Base-by-base conservation (phyloP, 1,284 basidiomycete genomes). In the Moesziomyces sp. region DNA sequence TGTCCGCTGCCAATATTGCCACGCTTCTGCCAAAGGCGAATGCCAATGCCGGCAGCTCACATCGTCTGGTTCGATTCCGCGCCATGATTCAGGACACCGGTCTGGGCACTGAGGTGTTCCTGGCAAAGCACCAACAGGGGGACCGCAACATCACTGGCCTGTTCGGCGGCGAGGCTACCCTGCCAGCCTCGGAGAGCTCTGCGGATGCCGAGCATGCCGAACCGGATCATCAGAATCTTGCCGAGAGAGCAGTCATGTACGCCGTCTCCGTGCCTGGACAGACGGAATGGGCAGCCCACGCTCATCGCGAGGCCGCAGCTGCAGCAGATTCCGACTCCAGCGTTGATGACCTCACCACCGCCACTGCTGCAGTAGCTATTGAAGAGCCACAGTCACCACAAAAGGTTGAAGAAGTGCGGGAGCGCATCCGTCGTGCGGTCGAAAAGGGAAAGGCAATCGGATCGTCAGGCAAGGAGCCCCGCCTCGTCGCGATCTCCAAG, bases 401-500 rank as follows among this genome's bases (percentile, higher is more conserved):
- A 19, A 74, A 56, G 46, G 35, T 76, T 8, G 48, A 58, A n/a
- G 58, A 65, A 40, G 74, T 77, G 6, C 59, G 67, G 35, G 47
- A 74, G 46, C 60, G 71, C 11, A 70, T 77, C n/a, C 56, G 59
- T 21, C 53, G 54, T 28, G 74, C 74, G 4, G 70, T 52, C 16
- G 47, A 60, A 8, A 62, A 68, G 58, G 74, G 63, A 19, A 73
- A 71, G 46, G 51, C 58, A 46, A 56, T 68, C 24, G 67, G 63
- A 5, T 73, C 66, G 13, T 49, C 59, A 28, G 67, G 59, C 23
- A 63, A 72, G 40, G 58, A 64, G 53, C 86, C 87, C 6, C 85
- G 87, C 10, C 86, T 98, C 11, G 91, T 98, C 9, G 93, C 95
- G 0, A 94, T 99, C 18, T 97, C 94, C 7, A 99, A 99, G 85